A percentile compares a stretch with the other conserved stretches of the same genome.
phyloP scores from a whole-genome alignment of 176 grass and related monocot species.

The Tillandsia leiboldiana region DNA sequence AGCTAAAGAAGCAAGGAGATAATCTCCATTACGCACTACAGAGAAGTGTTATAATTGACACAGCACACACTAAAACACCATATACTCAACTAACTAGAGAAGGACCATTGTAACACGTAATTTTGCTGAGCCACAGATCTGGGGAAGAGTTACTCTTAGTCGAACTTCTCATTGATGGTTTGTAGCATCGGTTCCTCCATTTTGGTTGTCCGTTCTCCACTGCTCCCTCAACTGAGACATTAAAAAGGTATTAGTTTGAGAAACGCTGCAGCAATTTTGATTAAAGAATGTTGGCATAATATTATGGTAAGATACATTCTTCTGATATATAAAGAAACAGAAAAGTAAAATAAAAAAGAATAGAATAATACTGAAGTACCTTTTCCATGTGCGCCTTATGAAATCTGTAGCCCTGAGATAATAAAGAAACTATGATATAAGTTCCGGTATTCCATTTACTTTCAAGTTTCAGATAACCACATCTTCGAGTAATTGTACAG shows the following conservation, averaged over 20 bases:
- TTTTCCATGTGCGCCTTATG: constrained; percentile 65
- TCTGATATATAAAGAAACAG: background rate
- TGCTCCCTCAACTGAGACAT: constrained; percentile 48
- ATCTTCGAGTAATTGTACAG: background rate
- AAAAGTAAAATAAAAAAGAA: background rate
- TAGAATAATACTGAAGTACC: constrained; percentile 29
- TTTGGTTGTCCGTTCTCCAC: constrained; percentile 13
- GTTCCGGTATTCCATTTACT: too few relatives aligned
- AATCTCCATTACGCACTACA: too few relatives aligned
- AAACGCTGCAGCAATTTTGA: too few relatives aligned
- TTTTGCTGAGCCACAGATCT: background rate
- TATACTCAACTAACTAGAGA: too few relatives aligned
- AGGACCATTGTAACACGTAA: too few relatives aligned
- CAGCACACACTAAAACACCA: too few relatives aligned
- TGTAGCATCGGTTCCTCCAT: constrained; percentile 18
- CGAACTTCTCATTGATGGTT: constrained; percentile 18
- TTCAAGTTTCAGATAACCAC: background rate
- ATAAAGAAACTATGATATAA: background rate
- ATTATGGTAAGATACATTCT: too few relatives aligned
- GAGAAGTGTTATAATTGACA: too few relatives aligned
- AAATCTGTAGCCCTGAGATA: constrained; percentile 82
- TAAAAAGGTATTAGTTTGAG: background rate
- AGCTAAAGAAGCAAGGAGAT: too few relatives aligned
- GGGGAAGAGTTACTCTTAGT: constrained; percentile 13
- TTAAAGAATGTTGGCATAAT: too few relatives aligned